phyloP scores from a whole-genome alignment of 768 basidiomycete genomes.

The Phanerodontia chrysosporium region DNA sequence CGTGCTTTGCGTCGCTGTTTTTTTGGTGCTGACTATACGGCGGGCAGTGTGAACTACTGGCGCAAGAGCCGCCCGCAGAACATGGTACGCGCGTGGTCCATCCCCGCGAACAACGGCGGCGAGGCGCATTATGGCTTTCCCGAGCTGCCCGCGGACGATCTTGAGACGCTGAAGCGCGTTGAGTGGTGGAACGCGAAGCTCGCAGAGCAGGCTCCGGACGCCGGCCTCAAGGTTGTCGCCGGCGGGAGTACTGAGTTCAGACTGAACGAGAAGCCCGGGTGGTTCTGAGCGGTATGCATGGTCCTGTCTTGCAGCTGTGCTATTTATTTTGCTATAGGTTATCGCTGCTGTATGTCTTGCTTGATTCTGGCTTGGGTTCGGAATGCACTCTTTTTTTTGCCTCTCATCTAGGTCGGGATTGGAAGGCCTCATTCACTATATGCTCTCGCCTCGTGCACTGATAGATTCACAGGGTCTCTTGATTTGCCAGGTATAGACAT shows the following conservation, averaged over 20 bases:
- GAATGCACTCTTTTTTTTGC: too few species aligned
- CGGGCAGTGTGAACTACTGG: conserved; percentile 13
- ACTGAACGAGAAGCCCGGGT: not conserved
- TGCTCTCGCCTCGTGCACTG: too few species aligned
- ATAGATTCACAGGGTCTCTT: too few species aligned
- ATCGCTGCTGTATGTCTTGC: too few species aligned
- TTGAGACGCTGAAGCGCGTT: conserved; percentile 10
- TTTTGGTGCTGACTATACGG: not conserved
- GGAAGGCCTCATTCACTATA: too few species aligned
- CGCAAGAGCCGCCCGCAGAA: conserved; percentile 11
- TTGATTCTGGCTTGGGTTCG: too few species aligned
- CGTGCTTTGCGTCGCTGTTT: not conserved
- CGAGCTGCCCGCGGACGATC: conserved; percentile 14
- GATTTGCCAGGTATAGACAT: too few species aligned
- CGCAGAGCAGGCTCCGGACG: conserved; percentile 7
- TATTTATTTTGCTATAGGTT: too few species aligned
- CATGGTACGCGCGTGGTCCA: conserved; percentile 14
- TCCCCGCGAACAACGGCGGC: conserved; percentile 7
- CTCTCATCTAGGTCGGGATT: too few species aligned
- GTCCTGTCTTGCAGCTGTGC: too few species aligned
- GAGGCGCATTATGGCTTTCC: conserved; percentile 11
- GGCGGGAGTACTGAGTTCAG: not conserved
- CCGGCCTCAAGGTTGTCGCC: not conserved
- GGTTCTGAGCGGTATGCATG: too few species aligned
- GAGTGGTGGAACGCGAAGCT: conserved; percentile 22